Conservation (phyloP, 345 rosid species). For the Syzygium jambos region DNA sequence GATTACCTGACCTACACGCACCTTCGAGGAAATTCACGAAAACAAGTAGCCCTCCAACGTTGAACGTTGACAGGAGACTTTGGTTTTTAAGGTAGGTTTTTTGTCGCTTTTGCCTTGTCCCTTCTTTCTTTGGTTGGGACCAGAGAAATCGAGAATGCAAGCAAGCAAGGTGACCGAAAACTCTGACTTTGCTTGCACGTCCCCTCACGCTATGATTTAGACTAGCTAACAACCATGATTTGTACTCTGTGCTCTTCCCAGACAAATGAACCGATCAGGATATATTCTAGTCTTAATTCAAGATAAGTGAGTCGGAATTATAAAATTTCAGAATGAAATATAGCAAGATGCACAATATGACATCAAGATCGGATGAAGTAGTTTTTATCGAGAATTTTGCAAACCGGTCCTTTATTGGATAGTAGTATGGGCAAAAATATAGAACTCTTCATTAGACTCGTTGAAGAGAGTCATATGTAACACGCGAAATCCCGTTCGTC, state of each 20-base stretch:
- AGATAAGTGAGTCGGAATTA: fast-evolving
- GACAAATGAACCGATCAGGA: neutral
- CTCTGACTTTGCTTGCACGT: neutral
- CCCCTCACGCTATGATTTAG: neutral
- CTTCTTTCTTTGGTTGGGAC: neutral
- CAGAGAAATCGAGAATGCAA: neutral
- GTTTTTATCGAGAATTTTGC: neutral
- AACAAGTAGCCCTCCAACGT: neutral
- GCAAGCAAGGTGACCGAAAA: neutral
- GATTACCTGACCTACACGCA: neutral
- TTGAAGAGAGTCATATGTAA: no score
- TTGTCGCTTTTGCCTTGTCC: neutral
- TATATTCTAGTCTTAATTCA: neutral
- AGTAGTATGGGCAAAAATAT: neutral
- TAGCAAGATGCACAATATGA: neutral
- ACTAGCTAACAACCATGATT: neutral
- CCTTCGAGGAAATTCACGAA: neutral
- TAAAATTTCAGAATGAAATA: neutral
- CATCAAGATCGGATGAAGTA: fast-evolving
- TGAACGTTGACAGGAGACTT: neutral
- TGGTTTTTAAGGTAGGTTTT: neutral
- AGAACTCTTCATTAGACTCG: neutral
- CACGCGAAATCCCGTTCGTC: neutral
- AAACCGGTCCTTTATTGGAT: neutral
- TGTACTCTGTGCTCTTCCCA: neutral